Evolutionary conservation across 768 basidiomycete genomes (phyloP).

Genomic region (Boletellus ananas): DNA sequence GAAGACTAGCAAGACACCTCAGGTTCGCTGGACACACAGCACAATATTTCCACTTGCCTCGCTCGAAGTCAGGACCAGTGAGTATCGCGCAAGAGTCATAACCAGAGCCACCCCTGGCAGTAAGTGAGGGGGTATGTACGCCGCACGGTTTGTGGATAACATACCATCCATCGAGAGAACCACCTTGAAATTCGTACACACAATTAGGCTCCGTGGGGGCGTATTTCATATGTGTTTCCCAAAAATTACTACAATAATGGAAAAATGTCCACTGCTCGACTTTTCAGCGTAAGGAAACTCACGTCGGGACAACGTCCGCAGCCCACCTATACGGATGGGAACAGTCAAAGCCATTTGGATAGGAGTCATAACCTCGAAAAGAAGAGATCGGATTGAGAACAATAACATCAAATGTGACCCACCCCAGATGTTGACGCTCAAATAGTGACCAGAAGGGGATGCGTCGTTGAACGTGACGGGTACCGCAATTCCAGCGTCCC

Average conservation of each 20-base stretch:
- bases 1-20: constrained; percentile 4
- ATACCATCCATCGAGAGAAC: constrained; percentile 52
- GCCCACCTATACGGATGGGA: constrained; percentile 44
- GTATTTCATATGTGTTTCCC: constrained; percentile 38
- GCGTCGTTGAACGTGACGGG: constrained; percentile 48
- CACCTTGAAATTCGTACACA: constrained; percentile 35
- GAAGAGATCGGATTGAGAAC: background rate
- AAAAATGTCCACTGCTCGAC: background rate
- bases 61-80: constrained; percentile 23
- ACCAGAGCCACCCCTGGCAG: constrained; percentile 23
- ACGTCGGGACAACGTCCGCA: constrained; percentile 41
- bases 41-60: constrained; percentile 9
- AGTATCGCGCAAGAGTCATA: constrained; percentile 19
- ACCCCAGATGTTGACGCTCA: constrained; percentile 50
- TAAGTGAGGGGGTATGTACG: background rate
- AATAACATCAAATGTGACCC: background rate
- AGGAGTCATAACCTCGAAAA: constrained; percentile 25
- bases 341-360: constrained; percentile 56
- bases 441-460: constrained; percentile 43
- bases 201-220: constrained; percentile 19
- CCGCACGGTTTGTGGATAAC: constrained; percentile 29
- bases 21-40: constrained; percentile 2
- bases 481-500: constrained; percentile 41
- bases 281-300: background rate
- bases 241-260: constrained; percentile 21